These are phyloP conservation scores for Monilinia vaccinii-corymbosi DNA, from an alignment of 2,329 filamentous ascomycete genomes.

Conservation along the genomic window DNA sequence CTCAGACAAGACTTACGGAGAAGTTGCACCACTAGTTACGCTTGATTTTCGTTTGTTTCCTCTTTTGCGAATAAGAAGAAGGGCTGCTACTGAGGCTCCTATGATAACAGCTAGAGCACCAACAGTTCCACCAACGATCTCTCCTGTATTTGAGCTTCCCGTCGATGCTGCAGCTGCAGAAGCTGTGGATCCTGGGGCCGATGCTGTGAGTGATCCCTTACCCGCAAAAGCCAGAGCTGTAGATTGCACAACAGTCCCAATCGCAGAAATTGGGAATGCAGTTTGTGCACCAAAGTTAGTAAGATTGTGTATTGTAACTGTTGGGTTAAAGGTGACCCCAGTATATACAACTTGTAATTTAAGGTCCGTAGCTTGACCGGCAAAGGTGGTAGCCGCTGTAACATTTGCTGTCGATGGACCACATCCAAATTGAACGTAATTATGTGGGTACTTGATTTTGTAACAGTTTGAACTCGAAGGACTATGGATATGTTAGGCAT, in stretches of 20 bases:
- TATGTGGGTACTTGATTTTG: slow-evolving; percentile 23
- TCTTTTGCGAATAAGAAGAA: neutral
- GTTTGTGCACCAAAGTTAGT: slow-evolving; percentile 6
- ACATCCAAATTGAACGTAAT: slow-evolving; percentile 25
- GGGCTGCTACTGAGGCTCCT: neutral
- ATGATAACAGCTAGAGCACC: neutral
- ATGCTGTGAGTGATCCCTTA: neutral
- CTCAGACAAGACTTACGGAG: neutral
- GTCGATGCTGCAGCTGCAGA: neutral
- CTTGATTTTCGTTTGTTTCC: neutral
- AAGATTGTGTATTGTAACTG: slow-evolving; percentile 6
- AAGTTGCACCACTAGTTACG: neutral
- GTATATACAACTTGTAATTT: slow-evolving; percentile 25
- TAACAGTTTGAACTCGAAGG: slow-evolving; percentile 20
- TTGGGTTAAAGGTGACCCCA: slow-evolving; percentile 19
- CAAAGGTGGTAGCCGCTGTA: slow-evolving; percentile 21
- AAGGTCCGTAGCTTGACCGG: slow-evolving; percentile 22
- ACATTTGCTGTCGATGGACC: slow-evolving; percentile 21
- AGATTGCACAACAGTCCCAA: neutral
- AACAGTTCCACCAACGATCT: slow-evolving; percentile 1
- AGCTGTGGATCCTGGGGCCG: neutral
- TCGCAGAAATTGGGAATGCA: slow-evolving; percentile 1
- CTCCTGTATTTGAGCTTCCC: neutral
- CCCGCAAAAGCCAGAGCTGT: slow-evolving; percentile 5
- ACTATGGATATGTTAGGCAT: slow-evolving; percentile 19